These are phyloP conservation scores for Smallanthus sonchifolius DNA, from an alignment of 129 eudicot species.

Conservation along the genomic window DNA sequence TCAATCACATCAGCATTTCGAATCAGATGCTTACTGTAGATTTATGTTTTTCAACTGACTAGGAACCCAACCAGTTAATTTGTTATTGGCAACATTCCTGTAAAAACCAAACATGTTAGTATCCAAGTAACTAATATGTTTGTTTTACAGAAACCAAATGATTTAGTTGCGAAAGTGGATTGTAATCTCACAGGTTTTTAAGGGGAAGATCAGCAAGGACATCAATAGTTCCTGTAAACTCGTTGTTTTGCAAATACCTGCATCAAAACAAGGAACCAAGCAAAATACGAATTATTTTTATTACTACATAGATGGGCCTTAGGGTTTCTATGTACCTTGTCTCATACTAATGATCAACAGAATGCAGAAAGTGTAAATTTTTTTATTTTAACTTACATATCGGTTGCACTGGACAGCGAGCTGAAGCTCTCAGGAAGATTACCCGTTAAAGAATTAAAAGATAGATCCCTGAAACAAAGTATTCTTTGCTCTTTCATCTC, in stretches of 20 bases:
- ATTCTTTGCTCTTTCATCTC: background rate
- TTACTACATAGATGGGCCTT: background rate
- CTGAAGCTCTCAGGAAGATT: constrained; percentile 70
- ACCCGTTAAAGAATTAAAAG: constrained; percentile 63
- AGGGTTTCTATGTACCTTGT: background rate
- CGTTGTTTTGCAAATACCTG: constrained; percentile 97
- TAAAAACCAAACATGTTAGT: background rate
- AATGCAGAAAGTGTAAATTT: background rate
- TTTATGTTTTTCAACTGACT: constrained; percentile 63
- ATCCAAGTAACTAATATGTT: background rate
- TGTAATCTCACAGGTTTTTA: constrained; percentile 59
- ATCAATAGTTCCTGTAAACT: constrained; percentile 82
- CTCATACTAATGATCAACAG: background rate
- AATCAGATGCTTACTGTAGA: constrained; percentile 60
- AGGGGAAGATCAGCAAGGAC: constrained; percentile 94
- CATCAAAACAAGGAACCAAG: constrained; percentile 11
- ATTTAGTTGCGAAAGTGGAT: background rate
- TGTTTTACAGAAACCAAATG: background rate
- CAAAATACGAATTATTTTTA: background rate
- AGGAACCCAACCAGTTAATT: constrained; percentile 88
- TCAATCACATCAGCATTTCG: background rate
- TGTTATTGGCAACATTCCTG: constrained; percentile 85
- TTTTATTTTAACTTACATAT: constrained; percentile 49
- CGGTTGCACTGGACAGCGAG: constrained; percentile 46
- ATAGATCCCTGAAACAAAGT: constrained; percentile 66